phyloP scores from a whole-genome alignment of 768 basidiomycete genomes.

The Amanita muscaria region DNA sequence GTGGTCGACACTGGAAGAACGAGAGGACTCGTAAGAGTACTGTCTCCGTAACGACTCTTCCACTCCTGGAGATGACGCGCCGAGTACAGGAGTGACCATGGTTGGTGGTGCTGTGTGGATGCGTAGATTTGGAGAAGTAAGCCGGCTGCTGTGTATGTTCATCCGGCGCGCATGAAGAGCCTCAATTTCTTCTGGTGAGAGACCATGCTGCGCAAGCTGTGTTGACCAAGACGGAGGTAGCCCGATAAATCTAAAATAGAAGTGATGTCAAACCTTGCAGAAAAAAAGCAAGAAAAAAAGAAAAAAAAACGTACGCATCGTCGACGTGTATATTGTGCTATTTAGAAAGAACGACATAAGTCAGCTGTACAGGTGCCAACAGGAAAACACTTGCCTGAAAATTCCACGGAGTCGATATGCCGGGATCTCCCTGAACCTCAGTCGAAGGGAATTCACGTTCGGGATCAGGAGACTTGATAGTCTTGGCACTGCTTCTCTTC shows the following conservation, averaged over 20 bases:
- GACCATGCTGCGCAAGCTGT: conserved; percentile 52
- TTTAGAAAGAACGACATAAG: conserved; percentile 2
- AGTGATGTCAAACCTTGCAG: background rate
- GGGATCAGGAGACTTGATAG: conserved; percentile 18
- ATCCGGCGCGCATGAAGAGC: conserved; percentile 40
- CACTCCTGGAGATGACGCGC: conserved; percentile 23
- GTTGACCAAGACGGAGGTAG: conserved; percentile 70
- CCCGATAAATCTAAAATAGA: conserved; percentile 40
- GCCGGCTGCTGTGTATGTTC: conserved; percentile 28
- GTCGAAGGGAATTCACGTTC: conserved; percentile 7
- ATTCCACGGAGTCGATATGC: conserved; percentile 65
- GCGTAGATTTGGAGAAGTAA: conserved; percentile 17
- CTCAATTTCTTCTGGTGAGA: conserved; percentile 59
- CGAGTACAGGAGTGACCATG: conserved; percentile 13
- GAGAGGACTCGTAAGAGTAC: conserved; percentile 22
- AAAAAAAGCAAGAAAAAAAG: background rate
- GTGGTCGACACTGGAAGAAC: conserved; percentile 8
- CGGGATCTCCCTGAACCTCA: conserved; percentile 39
- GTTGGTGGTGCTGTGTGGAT: conserved; percentile 11
- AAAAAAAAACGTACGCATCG: conserved; percentile 43
- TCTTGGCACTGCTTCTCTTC: conserved; percentile 26
- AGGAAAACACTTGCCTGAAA: conserved; percentile 47
- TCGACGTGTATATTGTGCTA: conserved; percentile 80
- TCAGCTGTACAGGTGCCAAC: background rate
- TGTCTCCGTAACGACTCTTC: conserved; percentile 27